Base-by-base conservation (phyloP, 306 rosid species). In the Corylus americana region DNA sequence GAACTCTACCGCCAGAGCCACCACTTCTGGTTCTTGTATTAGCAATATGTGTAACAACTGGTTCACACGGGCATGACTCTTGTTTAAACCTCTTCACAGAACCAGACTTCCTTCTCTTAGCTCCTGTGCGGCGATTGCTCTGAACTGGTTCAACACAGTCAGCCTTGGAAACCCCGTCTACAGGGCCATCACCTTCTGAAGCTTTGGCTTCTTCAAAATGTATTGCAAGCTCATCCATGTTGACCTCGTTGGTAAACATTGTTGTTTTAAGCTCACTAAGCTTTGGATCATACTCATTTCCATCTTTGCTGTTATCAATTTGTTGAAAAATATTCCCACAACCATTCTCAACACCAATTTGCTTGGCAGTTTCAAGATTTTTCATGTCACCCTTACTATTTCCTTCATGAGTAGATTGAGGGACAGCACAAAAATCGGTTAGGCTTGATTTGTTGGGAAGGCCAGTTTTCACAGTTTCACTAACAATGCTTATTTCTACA, bases 41-140 rank as follows among this genome's bases (percentile, higher is more conserved):
- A 49, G 87, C 85, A 82, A 85, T 86, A 49, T 82, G 89, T 55
- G 77, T 8, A 73, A 77, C 73, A 83, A 62, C 80, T 20, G 79
- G 64, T 62, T 83, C 89, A 72, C 78, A 70, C 47, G 73, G 47
- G 16, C 62, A 78, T 10, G 83, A 66, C 55, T 87, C 93, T 80
- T 80, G 92, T 75, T 82, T 87, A 83, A 94, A 91, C 90, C 97
- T 88, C 90, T 92, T 94, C 49, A 92, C 98, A 53, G 94, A 88
- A 77, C 90, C 90, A 31, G 97, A 87, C 82, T 94, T 94, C 86
- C 97, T 89, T 82, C 92, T 87, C 87, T 87, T 94, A 45, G 98
- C 93, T 76, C 98, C 98, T 55, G 78, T 89, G 73, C 85, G 83
- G 51, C 91, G 90, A 53, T 82, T 79, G 70, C 66, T 84, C 55